Evolutionary conservation across 371 early-diverging fungal species (phyloP), one percentile per base, ranked within the genome.

Genomic region (Batkoa obscura): DNA sequence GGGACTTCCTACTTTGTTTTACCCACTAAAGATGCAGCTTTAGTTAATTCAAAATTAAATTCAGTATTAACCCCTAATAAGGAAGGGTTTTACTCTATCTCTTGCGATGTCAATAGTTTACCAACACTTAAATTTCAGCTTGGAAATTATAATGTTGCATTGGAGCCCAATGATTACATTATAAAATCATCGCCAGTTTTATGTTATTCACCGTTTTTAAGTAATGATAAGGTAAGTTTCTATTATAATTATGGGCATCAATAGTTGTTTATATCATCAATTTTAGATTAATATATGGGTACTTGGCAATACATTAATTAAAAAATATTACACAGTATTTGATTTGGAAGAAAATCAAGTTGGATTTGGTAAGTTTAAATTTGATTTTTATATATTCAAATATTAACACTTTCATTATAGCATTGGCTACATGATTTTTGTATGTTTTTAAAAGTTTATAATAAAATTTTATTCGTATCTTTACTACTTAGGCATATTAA

Each of bases 221-320:
- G n/a, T n/a, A n/a, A n/a, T n/a, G n/a, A n/a, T n/a, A n/a, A n/a
- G n/a, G n/a, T n/a, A n/a, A n/a, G n/a, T n/a, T n/a, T n/a, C n/a
- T n/a, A n/a, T n/a, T n/a, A n/a, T n/a, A 62, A 79, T 96, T 35
- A 87, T 87, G 39, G 92, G 89, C 10, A 94, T 94, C 66, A 86
- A 88, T 84, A 92, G 89, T 39, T 73, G 88, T 68, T 91, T 92
- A 58, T 79, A 86, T 60, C 83, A 83, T 38, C 77, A 69, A 60
- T 78, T 79, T 31, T 68, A 75, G 38, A 81, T 78, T 8, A 78
- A 79, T 39, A 72, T 83, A 52, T 83, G 82, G 82, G 72, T 78
- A 47, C 63, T 94, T 32, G 94, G 97, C 30, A 93, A 93, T 67
- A 90, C 84, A 15, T 93, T 93, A 73, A 67, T 95, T 51, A 80